phyloP scores from a whole-genome alignment of 192 early-diverging fungal genomes.

The Gryganskiella cystojenkinii region DNA sequence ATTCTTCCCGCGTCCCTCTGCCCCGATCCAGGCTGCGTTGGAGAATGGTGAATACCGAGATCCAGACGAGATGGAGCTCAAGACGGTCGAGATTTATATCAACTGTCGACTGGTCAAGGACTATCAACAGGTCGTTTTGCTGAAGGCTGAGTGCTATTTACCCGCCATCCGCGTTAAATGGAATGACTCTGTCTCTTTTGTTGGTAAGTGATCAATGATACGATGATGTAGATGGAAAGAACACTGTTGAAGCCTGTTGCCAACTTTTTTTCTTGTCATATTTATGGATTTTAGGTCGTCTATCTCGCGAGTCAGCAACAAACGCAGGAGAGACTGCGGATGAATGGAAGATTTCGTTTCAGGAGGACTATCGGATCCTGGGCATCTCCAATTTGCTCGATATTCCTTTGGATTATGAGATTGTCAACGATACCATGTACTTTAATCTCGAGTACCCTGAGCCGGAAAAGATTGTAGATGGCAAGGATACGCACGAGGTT shows the following conservation, averaged over 20 bases:
- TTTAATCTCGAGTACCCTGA: conserved; percentile 69
- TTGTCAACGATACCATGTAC: conserved; percentile 79
- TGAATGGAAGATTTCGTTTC: conserved; percentile 63
- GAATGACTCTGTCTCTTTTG: conserved; percentile 56
- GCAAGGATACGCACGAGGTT: conserved; percentile 49
- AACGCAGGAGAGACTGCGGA: conserved; percentile 50
- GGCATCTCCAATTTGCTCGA: conserved; percentile 65
- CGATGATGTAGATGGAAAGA: no score
- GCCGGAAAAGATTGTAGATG: conserved; percentile 44
- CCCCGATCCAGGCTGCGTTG: conserved; percentile 55
- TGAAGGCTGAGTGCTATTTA: conserved; percentile 69
- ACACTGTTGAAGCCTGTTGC: neutral
- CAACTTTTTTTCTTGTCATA: neutral
- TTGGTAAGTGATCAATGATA: conserved; percentile 61
- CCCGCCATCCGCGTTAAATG: conserved; percentile 62
- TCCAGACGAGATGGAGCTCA: conserved; percentile 68
- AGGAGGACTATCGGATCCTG: conserved; percentile 52
- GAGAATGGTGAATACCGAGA: conserved; percentile 49
- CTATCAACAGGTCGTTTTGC: conserved; percentile 75
- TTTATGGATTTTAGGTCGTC: conserved; percentile 23
- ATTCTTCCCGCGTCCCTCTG: conserved; percentile 62
- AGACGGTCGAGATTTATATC: conserved; percentile 77
- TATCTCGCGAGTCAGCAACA: conserved; percentile 13
- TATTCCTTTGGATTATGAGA: conserved; percentile 69
- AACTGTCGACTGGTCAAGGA: conserved; percentile 86